Evolutionary conservation across 306 rosid genomes (phyloP).

Genomic region (Inga laurina): DNA sequence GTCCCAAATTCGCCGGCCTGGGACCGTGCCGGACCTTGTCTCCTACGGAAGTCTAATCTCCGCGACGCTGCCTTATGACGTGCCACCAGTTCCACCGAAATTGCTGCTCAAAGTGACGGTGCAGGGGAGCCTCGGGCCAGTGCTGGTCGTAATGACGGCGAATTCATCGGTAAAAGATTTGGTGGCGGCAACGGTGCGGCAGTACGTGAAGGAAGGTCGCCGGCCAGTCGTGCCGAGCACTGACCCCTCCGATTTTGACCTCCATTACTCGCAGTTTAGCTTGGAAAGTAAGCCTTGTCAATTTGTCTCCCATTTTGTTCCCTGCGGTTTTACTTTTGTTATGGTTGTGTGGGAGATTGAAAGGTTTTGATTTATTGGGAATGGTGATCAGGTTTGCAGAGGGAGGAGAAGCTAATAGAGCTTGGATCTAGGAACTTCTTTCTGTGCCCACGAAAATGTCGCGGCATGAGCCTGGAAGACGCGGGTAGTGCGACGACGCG

Average conservation of each 20-base stretch:
- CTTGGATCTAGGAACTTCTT: slow-evolving; percentile 87
- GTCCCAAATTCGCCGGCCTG: slow-evolving; percentile 65
- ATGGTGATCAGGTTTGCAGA: slow-evolving; percentile 60
- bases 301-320: too few species aligned
- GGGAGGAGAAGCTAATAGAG: slow-evolving; percentile 53
- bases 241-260: slow-evolving; percentile 55
- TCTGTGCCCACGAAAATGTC: slow-evolving; percentile 45
- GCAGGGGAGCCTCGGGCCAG: slow-evolving; percentile 72
- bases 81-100: slow-evolving; percentile 62
- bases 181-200: slow-evolving; percentile 47
- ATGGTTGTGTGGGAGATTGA: too few species aligned
- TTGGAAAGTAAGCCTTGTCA: slow-evolving; percentile 65
- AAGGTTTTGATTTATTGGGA: background rate
- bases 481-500: slow-evolving; percentile 14
- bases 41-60: slow-evolving; percentile 17
- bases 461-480: background rate
- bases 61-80: slow-evolving; percentile 30
- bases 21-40: slow-evolving; percentile 60
- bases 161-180: slow-evolving; percentile 66
- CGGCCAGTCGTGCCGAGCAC: slow-evolving; percentile 64
- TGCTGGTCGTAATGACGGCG: slow-evolving; percentile 63
- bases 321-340: too few species aligned
- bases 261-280: slow-evolving; percentile 94
- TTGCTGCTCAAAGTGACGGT: slow-evolving; percentile 76
- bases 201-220: slow-evolving; percentile 74